Percentiles rank a stretch among this genome's conserved stretches.
Conservation (phyloP, 2,329 filamentous ascomycete species). For the Exophiala lecanii-corni region DNA sequence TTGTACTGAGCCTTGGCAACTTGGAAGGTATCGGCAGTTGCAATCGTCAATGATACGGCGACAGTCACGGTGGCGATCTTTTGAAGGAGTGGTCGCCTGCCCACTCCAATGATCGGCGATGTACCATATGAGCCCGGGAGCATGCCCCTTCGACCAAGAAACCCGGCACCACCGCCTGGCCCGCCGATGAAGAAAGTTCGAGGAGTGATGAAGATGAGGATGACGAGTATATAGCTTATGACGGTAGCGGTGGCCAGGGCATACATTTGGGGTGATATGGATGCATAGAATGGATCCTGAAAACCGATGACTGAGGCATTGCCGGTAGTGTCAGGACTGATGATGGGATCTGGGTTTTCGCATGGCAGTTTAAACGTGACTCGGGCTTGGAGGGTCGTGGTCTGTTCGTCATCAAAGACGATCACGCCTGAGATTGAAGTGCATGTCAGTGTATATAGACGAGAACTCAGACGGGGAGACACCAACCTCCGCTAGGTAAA, state of each 20-base stretch:
- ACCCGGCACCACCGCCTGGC: conserved; percentile 59
- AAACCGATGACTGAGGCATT: conserved; percentile 59
- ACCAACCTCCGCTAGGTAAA: conserved; percentile 54
- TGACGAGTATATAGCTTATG: conserved; percentile 84
- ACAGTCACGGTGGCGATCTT: conserved; percentile 62
- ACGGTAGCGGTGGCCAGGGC: conserved; percentile 88
- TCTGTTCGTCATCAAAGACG: conserved; percentile 38
- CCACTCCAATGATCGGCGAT: conserved; percentile 71
- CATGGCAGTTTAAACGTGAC: conserved; percentile 49
- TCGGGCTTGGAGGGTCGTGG: conserved; percentile 44
- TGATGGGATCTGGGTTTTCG: conserved; percentile 35
- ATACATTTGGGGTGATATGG: conserved; percentile 87
- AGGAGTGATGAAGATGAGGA: conserved; percentile 92
- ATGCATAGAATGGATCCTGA: conserved; percentile 86
- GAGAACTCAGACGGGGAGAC: no score
- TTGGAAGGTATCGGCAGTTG: conserved; percentile 83
- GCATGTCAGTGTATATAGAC: background rate
- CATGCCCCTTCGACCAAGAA: conserved; percentile 72
- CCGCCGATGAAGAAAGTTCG: conserved; percentile 86
- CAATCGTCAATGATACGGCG: conserved; percentile 83
- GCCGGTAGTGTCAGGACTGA: conserved; percentile 28
- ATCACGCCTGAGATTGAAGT: conserved; percentile 31
- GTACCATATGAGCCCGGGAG: conserved; percentile 55
- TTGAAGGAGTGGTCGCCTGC: conserved; percentile 89
- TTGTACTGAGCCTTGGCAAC: conserved; percentile 79